A percentile compares a stretch with the other conserved stretches of the same genome.
Conservation (phyloP, 306 rosid genomes). For the Erythrophleum fordii region DNA sequence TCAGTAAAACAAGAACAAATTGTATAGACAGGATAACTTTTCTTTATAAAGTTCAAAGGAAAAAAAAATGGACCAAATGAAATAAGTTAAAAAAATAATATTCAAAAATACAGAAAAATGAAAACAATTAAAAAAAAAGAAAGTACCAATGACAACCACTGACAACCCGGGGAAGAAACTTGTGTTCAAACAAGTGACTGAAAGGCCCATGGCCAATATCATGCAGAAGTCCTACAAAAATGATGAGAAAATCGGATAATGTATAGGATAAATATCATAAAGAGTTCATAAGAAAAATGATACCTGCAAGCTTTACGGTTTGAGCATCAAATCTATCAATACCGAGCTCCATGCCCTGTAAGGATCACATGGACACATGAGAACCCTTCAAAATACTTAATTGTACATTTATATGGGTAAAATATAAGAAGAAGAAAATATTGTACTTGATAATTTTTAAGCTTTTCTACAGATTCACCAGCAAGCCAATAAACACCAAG, state of each 20-base stretch:
- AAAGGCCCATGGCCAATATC: constrained; percentile 98
- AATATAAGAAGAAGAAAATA: background rate
- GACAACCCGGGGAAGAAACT: constrained; percentile 76
- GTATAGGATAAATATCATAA: constrained; percentile 18
- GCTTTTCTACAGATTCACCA: constrained; percentile 77
- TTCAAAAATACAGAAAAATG: constrained; percentile 9
- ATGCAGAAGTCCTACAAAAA: constrained; percentile 82
- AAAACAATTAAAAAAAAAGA: background rate
- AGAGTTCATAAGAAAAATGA: constrained; percentile 13
- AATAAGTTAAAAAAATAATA: constrained; percentile 22
- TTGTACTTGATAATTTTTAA: constrained; percentile 67
- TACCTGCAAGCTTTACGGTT: constrained; percentile 95
- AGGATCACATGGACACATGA: constrained; percentile 35
- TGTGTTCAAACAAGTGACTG: constrained; percentile 94
- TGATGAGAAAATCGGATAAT: constrained; percentile 3
- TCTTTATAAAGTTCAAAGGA: background rate
- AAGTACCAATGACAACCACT: constrained; percentile 68
- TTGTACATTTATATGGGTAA: background rate
- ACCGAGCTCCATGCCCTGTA: constrained; percentile 86
- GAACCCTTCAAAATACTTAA: background rate
- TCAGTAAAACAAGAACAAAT: constrained; percentile 22
- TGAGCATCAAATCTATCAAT: constrained; percentile 82
- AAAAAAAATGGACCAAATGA: constrained; percentile 6
- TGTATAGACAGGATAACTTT: background rate
- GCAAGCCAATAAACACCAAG: constrained; percentile 97